Conservation (phyloP, 2,329 filamentous ascomycete species). For the Alternaria infectoria region DNA sequence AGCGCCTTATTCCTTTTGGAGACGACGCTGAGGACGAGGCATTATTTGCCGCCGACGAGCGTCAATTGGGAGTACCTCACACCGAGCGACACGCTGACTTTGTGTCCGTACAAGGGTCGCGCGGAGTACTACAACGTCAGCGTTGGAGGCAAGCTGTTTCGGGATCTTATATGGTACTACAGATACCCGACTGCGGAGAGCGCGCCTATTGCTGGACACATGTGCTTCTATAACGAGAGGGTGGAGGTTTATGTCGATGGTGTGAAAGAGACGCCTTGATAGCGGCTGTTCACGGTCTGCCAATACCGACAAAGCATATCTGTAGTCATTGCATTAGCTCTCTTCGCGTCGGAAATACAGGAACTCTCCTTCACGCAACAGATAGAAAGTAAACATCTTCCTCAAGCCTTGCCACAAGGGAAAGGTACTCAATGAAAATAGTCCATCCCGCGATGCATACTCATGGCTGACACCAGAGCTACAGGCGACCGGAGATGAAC, state of each 20-base stretch:
- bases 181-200: constrained; percentile 63
- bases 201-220: constrained; percentile 59
- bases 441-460: background rate
- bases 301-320: too few species aligned
- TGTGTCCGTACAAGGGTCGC: constrained; percentile 72
- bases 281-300: background rate
- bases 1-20: constrained; percentile 64
- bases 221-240: constrained; percentile 74
- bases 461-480: background rate
- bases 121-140: constrained; percentile 67
- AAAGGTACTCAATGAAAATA: background rate
- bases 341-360: too few species aligned
- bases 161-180: constrained; percentile 70
- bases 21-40: constrained; percentile 64
- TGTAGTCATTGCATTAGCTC: too few species aligned
- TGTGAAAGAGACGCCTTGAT: constrained; percentile 38
- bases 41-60: constrained; percentile 63
- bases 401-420: background rate
- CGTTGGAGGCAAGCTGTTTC: constrained; percentile 52
- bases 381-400: background rate
- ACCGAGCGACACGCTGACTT: constrained; percentile 60
- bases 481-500: background rate
- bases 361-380: too few species aligned
- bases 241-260: constrained; percentile 68
- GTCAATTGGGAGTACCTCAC: constrained; percentile 56